A percentile compares a stretch with the other conserved stretches of the same genome.
phyloP scores from a whole-genome alignment of 306 rosid genomes.

The Rosa rugosa region DNA sequence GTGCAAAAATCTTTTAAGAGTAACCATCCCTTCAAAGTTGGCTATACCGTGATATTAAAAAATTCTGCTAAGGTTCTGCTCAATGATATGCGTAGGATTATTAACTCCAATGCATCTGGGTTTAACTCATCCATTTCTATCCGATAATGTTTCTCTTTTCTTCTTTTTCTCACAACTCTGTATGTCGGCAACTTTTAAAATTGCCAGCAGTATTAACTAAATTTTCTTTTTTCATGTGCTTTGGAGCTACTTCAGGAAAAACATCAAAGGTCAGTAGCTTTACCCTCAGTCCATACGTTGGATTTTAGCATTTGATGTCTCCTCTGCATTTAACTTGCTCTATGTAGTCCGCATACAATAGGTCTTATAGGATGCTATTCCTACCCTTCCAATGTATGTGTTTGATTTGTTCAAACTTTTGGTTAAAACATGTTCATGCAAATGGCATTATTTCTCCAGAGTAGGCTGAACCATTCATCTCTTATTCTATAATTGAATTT shows the following conservation, averaged over 20 bases:
- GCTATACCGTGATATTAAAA: not conserved
- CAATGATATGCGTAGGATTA: not conserved
- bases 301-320: not conserved
- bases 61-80: not conserved
- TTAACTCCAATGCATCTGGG: not conserved
- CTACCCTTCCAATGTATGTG: not conserved
- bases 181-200: conserved; percentile 1
- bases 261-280: conserved; percentile 64
- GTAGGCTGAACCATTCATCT: not conserved
- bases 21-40: not conserved
- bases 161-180: not conserved
- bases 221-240: conserved; percentile 39
- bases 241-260: conserved; percentile 61
- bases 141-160: not conserved
- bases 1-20: not conserved
- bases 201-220: not conserved
- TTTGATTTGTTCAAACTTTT: not conserved
- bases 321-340: not conserved
- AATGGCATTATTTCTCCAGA: not conserved
- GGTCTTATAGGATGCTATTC: not conserved
- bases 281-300: not conserved
- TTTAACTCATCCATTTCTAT: conserved; percentile 2
- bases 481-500: not conserved
- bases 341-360: not conserved
- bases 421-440: not conserved